Base-by-base conservation (phyloP, 345 rosid genomes). In the Cardamine resedifolia region DNA sequence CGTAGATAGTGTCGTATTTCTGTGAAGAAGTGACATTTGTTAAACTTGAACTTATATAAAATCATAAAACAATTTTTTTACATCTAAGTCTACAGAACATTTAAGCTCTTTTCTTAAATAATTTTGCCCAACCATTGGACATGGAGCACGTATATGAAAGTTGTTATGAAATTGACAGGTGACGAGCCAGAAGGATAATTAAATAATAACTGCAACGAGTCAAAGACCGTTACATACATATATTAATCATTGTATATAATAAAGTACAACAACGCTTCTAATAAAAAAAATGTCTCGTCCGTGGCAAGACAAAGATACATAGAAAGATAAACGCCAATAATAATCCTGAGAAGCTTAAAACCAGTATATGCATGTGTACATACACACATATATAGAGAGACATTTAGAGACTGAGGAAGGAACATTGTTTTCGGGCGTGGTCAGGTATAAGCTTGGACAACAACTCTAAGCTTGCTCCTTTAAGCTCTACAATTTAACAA, bases 381-480 rank as follows among this genome's bases (percentile, higher is more conserved):
- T 4, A 39, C 3, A 53, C 21, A 64, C 5, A 38, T 1, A 66
- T 6, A 53, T 4, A 39, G 16, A 26, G 14, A 38, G 44, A 27
- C 41, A 53, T 15, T 56, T 63, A 70, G 72, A 58, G 21, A 49
- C 33, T 62, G 43, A 77, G 76, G 76, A 71, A 75, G 64, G 64
- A 52, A 24, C 69, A 68, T 9, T 75, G 70, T 53, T 81, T 83
- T 41, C 81, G 38, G 15, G 83, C 85, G 59, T 83, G 85, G 50
- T 79, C 81, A 18, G 87, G 85, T 66, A 83, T 34, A 55, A 81
- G 75, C 66, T 81, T 79, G 2, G 77, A 9, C 64, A 83, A 39
- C 19, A 79, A 60, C 76, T 83, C 87, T 70, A 68, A 9, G 21
- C 78, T 74, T 48, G 78, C 84, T 73, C 85, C 87, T 80, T 80